Conservation (phyloP, 2,329 filamentous ascomycete genomes). For the Botrytis cinerea region DNA sequence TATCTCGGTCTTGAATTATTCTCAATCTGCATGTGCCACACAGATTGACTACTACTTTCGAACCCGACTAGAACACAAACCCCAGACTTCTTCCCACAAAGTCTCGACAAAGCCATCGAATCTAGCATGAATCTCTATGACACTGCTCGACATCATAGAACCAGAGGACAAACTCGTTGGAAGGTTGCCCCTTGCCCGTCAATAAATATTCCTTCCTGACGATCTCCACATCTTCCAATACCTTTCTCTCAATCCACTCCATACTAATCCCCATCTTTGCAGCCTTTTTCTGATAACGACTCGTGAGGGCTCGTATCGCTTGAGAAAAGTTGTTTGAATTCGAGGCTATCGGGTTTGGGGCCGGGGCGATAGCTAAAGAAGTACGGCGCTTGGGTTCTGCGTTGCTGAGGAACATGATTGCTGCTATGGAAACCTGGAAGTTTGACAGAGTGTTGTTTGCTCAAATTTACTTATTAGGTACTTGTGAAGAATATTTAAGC, state of each 20-base stretch:
- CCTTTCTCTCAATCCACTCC: background rate
- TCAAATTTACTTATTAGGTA: background rate
- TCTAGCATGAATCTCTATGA: background rate
- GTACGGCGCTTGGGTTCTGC: background rate
- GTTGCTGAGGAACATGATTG: conserved; percentile 8
- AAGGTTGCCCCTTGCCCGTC: background rate
- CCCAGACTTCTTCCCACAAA: background rate
- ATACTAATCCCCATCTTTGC: background rate
- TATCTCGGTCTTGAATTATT: background rate
- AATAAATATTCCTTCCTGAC: background rate
- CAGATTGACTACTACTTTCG: background rate
- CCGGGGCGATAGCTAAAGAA: background rate
- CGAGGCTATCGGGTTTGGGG: background rate
- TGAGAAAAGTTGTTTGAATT: background rate
- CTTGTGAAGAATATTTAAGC: background rate
- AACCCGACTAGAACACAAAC: background rate
- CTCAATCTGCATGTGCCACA: background rate
- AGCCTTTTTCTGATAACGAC: background rate
- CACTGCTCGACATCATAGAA: background rate
- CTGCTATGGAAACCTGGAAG: background rate
- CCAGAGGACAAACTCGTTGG: background rate
- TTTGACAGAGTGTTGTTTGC: background rate
- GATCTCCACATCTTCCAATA: background rate
- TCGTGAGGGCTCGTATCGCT: background rate
- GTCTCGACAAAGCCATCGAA: background rate